Base-by-base conservation (phyloP, 495 filamentous ascomycete species). In the Penicillium macrosclerotiorum region DNA sequence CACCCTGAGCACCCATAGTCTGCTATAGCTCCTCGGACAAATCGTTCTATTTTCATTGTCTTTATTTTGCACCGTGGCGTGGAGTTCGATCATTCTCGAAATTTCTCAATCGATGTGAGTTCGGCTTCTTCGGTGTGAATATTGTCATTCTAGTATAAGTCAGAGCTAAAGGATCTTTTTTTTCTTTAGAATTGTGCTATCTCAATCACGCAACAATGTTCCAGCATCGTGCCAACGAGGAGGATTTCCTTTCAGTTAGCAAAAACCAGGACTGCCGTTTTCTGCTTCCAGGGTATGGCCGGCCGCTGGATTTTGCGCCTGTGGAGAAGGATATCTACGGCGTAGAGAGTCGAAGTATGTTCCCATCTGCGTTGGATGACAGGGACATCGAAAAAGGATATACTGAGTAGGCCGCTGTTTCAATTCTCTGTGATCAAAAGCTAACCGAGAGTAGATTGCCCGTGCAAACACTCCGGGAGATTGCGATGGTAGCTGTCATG, bases 211-310 rank as follows among this genome's bases (percentile, higher is more conserved):
- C 45, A 25, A 34, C 20, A 9, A 66, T 66, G 63, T 59, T 58
- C 43, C 57, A 62, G 33, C 49, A 54, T 22, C 8, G 13, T 23
- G 19, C 45, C 32, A 45, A 45, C 16, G 38, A 49, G 17, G 12
- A 48, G 7, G 16, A 24, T 2, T 49, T 52, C 16, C 30, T 50
- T 3, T 16, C 17, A 2, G 8, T 24, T 3, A 35, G 27, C 5
- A 47, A 47, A 12, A 42, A 27, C 14, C 32, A 37, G 27, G 60
- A 63, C 19, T 26, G 12, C 32, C 54, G 47, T 3, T 54, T 63
- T 11, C 8, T 26, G 18, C 62, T 73, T 12, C 73, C 72, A n/a
- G 72, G 73, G 12, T 71, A 66, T 54, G 59, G 65, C 8, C 61
- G 69, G 11, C 68, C 71, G 12, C 40, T 75, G 19, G 64, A 66